Evolutionary conservation across 177 flowering plant species (phyloP).

Genomic region (Vitis hybrid): DNA sequence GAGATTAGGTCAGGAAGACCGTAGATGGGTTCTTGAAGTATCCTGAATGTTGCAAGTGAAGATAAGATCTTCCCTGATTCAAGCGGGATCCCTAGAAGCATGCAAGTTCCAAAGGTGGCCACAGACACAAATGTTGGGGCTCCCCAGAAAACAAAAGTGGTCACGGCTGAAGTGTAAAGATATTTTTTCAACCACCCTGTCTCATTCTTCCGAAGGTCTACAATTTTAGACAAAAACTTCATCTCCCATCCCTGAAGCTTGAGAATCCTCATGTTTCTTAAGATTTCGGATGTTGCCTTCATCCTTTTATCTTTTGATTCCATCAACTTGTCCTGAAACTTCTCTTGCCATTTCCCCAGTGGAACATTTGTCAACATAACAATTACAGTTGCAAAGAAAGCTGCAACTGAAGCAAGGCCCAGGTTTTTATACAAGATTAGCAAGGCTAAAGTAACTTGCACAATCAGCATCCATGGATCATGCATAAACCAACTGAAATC

Average conservation of each 20-base stretch:
- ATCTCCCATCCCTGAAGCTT: slow-evolving; percentile 91
- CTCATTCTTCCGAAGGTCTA: slow-evolving; percentile 53
- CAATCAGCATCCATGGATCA: slow-evolving; percentile 60
- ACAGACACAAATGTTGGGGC: slow-evolving; percentile 57
- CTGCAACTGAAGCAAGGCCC: slow-evolving; percentile 58
- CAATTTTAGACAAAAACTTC: slow-evolving; percentile 69
- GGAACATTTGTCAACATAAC: slow-evolving; percentile 70
- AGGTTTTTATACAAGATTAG: slow-evolving; percentile 61
- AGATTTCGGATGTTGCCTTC: slow-evolving; percentile 73
- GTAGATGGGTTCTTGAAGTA: slow-evolving; percentile 64
- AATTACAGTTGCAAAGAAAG: slow-evolving; percentile 52
- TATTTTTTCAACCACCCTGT: slow-evolving; percentile 57
- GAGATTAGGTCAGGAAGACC: slow-evolving; percentile 62
- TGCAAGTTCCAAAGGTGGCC: slow-evolving; percentile 53
- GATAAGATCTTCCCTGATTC: slow-evolving; percentile 62
- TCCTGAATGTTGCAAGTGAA: slow-evolving; percentile 69
- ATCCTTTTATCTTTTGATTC: slow-evolving; percentile 70
- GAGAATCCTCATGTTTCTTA: slow-evolving; percentile 80
- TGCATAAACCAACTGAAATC: slow-evolving; percentile 62
- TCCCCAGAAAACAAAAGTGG: slow-evolving; percentile 48
- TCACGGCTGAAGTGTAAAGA: slow-evolving; percentile 44
- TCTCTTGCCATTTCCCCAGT: slow-evolving; percentile 49
- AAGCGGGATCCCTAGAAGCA: slow-evolving; percentile 57
- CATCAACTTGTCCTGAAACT: slow-evolving; percentile 64
- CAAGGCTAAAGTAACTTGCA: slow-evolving; percentile 64